Evolutionary conservation across 2,329 filamentous ascomycete genomes (phyloP), one percentile per base, ranked within the genome.

Genomic region (Scopulariopsis brevicaulis): DNA sequence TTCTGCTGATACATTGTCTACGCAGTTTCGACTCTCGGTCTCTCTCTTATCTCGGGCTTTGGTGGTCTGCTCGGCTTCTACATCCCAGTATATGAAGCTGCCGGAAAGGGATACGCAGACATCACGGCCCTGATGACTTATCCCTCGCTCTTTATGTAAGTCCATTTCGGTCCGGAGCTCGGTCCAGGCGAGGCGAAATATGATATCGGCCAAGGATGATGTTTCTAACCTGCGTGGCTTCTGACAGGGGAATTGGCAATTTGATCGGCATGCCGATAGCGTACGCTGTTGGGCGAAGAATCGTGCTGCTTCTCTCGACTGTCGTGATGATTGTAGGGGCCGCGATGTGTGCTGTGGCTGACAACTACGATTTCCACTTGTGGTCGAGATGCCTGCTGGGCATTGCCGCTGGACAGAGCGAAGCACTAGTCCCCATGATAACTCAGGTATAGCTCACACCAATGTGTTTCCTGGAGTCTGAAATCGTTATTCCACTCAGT

Each of bases 351-450:
- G 35, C 54, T 12, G 34, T 22, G 2, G 35, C 40, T 2, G 63
- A 61, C n/a, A 64, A 59, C 40, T 71, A 68, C 50, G 68, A 71
- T 34, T 69, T 65, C 63, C 73, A 75, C 58, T 67, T 74, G 24
- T 68, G 63, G 1, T 67, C 68, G 1, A 67, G 73, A 2, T 69
- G 71, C 65, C 51, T 75, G 0, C 63, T 74, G 7, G 71, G 71
- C 0, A 59, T 75, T 5, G 69, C 71, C 2, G 71, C 72, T 6
- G 73, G 72, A 8, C 72, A 75, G 60, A 73, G 70, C 55, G 73
- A 75, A 59, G 71, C 73, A 3, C 63, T 75, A 3, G 69, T 73
- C 2, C 73, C 72, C 0, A 68, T 75, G 68, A 73, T 75, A 35
- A 50, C 46, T 14, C 46, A 50, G 46, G 46, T 50, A 50, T 12